Evolutionary conservation across 306 rosid species (phyloP).

Genomic region (Cucurbita ficifolia): DNA sequence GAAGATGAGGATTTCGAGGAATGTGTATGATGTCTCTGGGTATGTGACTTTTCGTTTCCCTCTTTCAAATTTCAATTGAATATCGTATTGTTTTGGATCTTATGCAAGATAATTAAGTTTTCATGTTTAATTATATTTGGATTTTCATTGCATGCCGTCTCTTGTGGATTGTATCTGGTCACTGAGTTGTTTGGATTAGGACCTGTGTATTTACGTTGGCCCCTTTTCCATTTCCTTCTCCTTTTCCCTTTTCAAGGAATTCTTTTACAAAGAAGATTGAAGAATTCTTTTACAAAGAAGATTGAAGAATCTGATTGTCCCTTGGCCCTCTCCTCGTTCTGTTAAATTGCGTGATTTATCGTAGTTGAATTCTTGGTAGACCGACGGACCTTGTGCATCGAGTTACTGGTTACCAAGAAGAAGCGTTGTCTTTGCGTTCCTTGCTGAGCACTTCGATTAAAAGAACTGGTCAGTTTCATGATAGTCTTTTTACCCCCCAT

Average conservation of each 20-base stretch:
- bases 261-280: background rate
- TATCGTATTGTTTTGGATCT: background rate
- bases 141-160: background rate
- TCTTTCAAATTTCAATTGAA: background rate
- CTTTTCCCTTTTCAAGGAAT: background rate
- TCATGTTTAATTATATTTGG: background rate
- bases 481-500: background rate
- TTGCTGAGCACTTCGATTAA: too few relatives aligned
- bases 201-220: background rate
- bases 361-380: too few relatives aligned
- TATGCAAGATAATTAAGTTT: background rate
- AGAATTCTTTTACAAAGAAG: background rate
- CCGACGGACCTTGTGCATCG: too few relatives aligned
- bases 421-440: too few relatives aligned
- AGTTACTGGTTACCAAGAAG: too few relatives aligned
- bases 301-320: background rate
- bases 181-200: background rate
- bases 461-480: background rate
- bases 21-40: constrained; percentile 49
- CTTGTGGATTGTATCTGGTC: background rate
- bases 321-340: background rate
- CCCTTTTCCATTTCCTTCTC: background rate
- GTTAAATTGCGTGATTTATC: background rate
- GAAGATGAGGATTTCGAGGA: constrained; percentile 87
- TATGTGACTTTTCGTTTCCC: constrained; percentile 13